These are phyloP conservation scores for Rubia tinctorum DNA, from an alignment of 305 asterid genomes.

Conservation along the genomic window DNA sequence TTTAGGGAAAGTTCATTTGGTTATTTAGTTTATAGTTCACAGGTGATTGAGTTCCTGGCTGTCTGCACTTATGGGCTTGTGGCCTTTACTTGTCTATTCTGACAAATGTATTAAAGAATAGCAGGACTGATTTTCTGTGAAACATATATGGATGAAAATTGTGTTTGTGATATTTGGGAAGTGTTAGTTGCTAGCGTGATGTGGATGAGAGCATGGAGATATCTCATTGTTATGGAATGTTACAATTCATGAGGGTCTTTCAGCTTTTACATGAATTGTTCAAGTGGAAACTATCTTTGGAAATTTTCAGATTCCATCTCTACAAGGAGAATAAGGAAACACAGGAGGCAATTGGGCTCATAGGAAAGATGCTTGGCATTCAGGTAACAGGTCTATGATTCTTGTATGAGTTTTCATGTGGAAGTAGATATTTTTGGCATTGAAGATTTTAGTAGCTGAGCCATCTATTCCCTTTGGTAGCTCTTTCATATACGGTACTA, in stretches of 20 bases:
- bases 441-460: conserved; percentile 1
- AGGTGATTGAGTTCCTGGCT: neutral
- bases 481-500: neutral
- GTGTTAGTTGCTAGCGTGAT: neutral
- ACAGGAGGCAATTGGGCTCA: conserved; percentile 85
- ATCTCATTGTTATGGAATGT: neutral
- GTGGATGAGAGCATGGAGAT: neutral
- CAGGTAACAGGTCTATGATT: conserved; percentile 46
- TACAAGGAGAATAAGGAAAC: conserved; percentile 99
- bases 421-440: conserved; percentile 5
- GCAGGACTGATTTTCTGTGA: neutral
- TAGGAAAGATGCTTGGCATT: conserved; percentile 89
- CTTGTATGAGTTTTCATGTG: conserved; percentile 9
- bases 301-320: conserved; percentile 73
- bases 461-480: neutral
- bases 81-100: neutral
- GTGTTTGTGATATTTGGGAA: neutral
- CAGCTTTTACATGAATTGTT: conserved; percentile 20
- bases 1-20: neutral
- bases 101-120: neutral
- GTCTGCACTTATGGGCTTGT: neutral
- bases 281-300: conserved; percentile 18
- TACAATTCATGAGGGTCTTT: neutral
- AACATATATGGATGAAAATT: neutral
- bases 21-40: neutral